Evolutionary conservation across 2,329 filamentous ascomycete genomes (phyloP), one percentile per base, ranked within the genome.

Genomic region (Fusarium napiforme): DNA sequence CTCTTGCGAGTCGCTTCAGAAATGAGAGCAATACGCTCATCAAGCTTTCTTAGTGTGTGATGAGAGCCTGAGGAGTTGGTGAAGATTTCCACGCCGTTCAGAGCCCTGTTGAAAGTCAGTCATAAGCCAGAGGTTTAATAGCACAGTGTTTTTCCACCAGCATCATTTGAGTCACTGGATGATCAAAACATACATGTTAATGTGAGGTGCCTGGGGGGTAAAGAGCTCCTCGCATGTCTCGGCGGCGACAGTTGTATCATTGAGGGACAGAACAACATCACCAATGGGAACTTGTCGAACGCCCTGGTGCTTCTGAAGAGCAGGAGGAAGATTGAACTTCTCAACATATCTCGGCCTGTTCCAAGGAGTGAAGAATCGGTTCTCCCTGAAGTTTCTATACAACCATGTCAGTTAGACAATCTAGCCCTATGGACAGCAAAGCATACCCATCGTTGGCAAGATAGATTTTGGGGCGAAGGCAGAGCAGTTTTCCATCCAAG

Each of bases 391-490:
- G 42, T 82, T 75, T 32, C 67, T 70, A 18, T 16, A 32, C 4
- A 28, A 18, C 1, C 21, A 9, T 19, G 16, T 50, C 47, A 50
- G 47, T 30, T 16, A 50, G 30, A n/a, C 47, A 23, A 34, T 23
- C 8, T 34, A 34, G 47, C 16, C 30, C 34, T 15, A 50, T 23
- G 11, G 16, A 15, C 21, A 50, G 30, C 16, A 50, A 34, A 34
- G 10, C 47, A 3, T 9, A 71, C 68, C 92, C 92, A 79, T 93
- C 91, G 68, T 93, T 92, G 53, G 92, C 92, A 10, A 95, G 86
- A 76, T 43, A 91, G 71, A 93, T 85, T 81, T 94, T 95, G 0
- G 92, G 92, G 16, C 93, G 85, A 64, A 96, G 92, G 66, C 92
- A 84, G 23, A 95, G 82, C 26, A 95, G 91, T 81, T 91, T 90